Conservation (phyloP, 805 yeast genomes). For the Wickerhamiella brachini region DNA sequence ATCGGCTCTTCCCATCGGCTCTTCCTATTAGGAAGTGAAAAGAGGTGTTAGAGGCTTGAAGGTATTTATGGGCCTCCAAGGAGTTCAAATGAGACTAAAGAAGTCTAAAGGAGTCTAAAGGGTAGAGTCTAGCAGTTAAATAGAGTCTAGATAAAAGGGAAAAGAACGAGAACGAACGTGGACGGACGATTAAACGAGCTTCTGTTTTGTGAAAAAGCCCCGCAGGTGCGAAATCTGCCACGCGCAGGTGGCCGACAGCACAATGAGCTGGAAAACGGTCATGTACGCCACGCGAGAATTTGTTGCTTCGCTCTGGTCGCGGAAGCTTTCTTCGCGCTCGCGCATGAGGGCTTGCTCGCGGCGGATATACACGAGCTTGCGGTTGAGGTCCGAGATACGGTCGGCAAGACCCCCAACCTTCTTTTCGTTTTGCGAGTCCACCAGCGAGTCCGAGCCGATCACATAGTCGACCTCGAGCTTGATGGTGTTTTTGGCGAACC, state of each 20-base stretch:
- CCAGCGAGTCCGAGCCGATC: constrained; percentile 42
- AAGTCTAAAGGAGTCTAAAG: no score
- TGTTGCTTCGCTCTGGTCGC: constrained; percentile 65
- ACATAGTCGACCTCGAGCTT: constrained; percentile 65
- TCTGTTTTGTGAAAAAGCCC: constrained; percentile 75
- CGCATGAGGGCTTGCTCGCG: constrained; percentile 52
- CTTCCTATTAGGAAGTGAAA: no score
- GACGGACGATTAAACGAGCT: constrained; percentile 57
- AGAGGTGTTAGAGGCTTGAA: no score
- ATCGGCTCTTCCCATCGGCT: no score
- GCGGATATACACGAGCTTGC: constrained; percentile 43
- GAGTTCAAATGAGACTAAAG: no score
- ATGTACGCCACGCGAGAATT: constrained; percentile 60
- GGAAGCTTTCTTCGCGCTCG: constrained; percentile 56
- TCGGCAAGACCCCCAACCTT: constrained; percentile 39
- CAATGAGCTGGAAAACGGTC: constrained; percentile 59
- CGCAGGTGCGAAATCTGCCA: constrained; percentile 70
- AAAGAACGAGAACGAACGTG: no score
- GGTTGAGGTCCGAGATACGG: constrained; percentile 42
- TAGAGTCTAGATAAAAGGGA: no score
- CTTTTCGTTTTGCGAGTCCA: constrained; percentile 48
- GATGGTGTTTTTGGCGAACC: constrained; percentile 47
- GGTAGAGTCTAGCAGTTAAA: no score
- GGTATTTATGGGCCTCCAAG: no score
- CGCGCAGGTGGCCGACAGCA: constrained; percentile 52